Percentiles rank a stretch among this genome's conserved stretches.
Conservation (phyloP, 768 basidiomycete species). For the Basidioascus undulatus region DNA sequence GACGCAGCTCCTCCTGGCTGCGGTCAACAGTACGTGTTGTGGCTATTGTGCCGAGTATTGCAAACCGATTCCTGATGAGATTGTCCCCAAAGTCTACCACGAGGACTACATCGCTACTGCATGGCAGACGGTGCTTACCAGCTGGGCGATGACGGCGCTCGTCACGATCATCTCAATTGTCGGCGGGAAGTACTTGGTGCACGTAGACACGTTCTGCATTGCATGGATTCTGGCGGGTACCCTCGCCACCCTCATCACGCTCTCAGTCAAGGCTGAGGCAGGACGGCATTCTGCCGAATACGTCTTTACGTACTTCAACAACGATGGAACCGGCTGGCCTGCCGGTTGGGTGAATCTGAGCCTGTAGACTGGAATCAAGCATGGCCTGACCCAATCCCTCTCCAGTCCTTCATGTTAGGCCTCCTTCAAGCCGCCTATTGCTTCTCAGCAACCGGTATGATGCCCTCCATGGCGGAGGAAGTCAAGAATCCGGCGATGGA, state of each 20-base stretch:
- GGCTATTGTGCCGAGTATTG: too few relatives aligned
- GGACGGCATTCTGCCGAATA: conserved; percentile 32
- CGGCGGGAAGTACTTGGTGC: conserved; percentile 28
- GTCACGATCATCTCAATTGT: conserved; percentile 32
- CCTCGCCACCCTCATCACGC: conserved; percentile 30
- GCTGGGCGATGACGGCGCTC: conserved; percentile 28
- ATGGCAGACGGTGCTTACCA: conserved; percentile 36
- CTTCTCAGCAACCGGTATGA: conserved; percentile 38
- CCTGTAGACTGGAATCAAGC: too few relatives aligned
- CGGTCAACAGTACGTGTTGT: too few relatives aligned
- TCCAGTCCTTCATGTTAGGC: conserved; percentile 45
- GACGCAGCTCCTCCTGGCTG: conserved; percentile 35
- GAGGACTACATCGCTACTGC: conserved; percentile 33
- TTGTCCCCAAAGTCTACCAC: too few relatives aligned
- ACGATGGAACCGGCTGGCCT: conserved; percentile 40
- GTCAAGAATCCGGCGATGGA: conserved; percentile 32
- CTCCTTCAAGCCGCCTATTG: conserved; percentile 28
- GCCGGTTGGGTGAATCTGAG: conserved; percentile 44
- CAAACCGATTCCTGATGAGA: too few relatives aligned
- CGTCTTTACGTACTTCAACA: conserved; percentile 34
- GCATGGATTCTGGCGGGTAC: conserved; percentile 31
- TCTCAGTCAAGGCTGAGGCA: conserved; percentile 32
- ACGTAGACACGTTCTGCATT: conserved; percentile 31
- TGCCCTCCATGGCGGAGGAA: conserved; percentile 44
- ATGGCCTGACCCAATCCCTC: too few relatives aligned